Evolutionary conservation across 257 asterid genomes (phyloP), one percentile per base, ranked within the genome.

Genomic region (Solanum microdontum): DNA sequence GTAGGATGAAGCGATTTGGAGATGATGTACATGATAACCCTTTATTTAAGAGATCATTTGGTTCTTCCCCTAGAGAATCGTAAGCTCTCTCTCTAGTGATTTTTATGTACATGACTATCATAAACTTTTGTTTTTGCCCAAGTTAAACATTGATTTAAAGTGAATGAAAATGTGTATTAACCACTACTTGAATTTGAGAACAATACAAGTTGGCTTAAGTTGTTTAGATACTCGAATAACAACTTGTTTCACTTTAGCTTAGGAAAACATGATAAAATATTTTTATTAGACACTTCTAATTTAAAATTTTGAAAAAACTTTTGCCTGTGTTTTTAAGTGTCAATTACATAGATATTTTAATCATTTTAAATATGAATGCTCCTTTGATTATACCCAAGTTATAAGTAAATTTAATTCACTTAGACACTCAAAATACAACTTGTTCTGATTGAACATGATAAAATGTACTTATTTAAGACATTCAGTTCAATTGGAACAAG

Each of bases 1-100:
- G 90, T 28, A 94, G 88, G 89, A 97, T 97, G 99, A 94, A 94
- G 95, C 95, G 98, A 83, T 86, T 91, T 58, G 85, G 97, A 87
- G 98, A 94, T 39, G 98, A 97, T 87, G 94, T 86, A 87, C 69
- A 23, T 23, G 69, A 23, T 62, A 9, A 23, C 6, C 28, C 69
- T 91, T 83, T 85, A 88, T 90, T 94, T 87, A 94, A 95, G 93
- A 94, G 95, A 86, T 98, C 95, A 86, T 89, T 89, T 87, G 94
- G 90, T 74, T 90, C 96, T 86, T 91, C 95, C 87, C 94, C 95
- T 21, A 94, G 91, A 83, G 98, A 94, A 91, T 90, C 95, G 99
- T 97, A 94, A 93, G 95, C 89, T 84, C 70, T 60, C 82, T 89
- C 48, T 51, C 68, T 62, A n/a, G 30, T 62, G 69, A 68, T 68